Base-by-base conservation (phyloP, 371 early-diverging fungal genomes). In the Mucor piriformis region DNA sequence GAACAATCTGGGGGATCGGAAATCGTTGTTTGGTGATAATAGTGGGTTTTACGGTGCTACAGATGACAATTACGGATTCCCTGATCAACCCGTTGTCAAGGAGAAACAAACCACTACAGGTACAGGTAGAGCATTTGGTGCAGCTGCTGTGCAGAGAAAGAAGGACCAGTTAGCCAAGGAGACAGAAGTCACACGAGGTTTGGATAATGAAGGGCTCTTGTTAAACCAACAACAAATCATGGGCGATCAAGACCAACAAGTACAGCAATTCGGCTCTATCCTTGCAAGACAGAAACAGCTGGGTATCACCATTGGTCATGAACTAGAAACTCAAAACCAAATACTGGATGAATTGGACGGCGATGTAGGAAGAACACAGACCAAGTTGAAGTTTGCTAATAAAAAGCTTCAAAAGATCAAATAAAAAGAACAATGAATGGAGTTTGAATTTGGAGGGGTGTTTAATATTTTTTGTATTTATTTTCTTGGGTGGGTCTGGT, bases 311-410 rank as follows among this genome's bases (percentile, higher is more conserved):
- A 95, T 97, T 56, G 89, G 91, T 12, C 76, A 93, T 33, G 97
- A 97, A 69, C 72, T 97, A 27, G 96, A 95, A 50, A 72, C 84
- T 56, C 97, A 97, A 64, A 97, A 92, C 74, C 88, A 90, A 63
- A 47, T 95, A 53, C 62, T 97, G 62, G 88, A 88, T 47, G 95
- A 95, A 53, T 61, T 97, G 16, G 92, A 92, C 57, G 74, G 81
- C 35, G 84, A 86, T 57, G 84, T 94, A 21, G 90, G 85, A 46
- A 71, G 89, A 47, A 93, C 92, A 6, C 78, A 83, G n/a, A 80
- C 73, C 24, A 91, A 92, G 57, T 67, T 96, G 18, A 86, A 87
- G 50, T 77, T 84, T 50, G 89, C 90, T 7, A 79, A 83, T 48
- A 92, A 91, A 61, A 91, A 93, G 67, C 76, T 93, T 50, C 88